Evolutionary conservation across 176 grass and related monocot species (phyloP).

Genomic region (Pontederia paniculata): DNA sequence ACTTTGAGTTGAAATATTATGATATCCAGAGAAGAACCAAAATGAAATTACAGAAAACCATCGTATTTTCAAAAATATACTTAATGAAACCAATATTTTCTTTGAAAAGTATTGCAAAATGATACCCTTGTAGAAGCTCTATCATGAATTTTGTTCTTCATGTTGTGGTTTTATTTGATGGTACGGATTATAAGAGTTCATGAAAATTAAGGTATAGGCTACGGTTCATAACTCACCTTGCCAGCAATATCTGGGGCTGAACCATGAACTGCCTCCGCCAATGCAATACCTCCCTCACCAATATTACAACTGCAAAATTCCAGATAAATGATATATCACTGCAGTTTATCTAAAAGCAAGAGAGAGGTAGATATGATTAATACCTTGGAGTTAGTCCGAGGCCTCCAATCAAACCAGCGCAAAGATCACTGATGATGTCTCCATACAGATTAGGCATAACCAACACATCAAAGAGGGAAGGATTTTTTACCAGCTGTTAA

Average conservation of each 20-base stretch:
- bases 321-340: constrained; percentile 8
- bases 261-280: constrained; percentile 95
- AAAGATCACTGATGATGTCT: constrained; percentile 97
- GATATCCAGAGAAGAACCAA: no score
- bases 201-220: no score
- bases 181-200: no score
- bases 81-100: no score
- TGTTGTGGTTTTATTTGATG: no score
- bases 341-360: neutral
- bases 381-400: constrained; percentile 96
- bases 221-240: constrained; percentile 51
- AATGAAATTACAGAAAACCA: no score
- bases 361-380: neutral
- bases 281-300: constrained; percentile 85
- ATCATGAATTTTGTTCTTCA: no score
- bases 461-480: constrained; percentile 75
- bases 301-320: constrained; percentile 69
- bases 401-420: constrained; percentile 92
- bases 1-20: no score
- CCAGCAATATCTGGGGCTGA: constrained; percentile 97
- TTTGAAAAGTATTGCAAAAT: no score
- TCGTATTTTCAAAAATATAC: no score
- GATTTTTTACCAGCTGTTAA: constrained; percentile 89
- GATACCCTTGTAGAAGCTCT: no score
- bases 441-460: constrained; percentile 99